phyloP scores from a whole-genome alignment of 2,329 filamentous ascomycete species.

The Calonectria honghensis region DNA sequence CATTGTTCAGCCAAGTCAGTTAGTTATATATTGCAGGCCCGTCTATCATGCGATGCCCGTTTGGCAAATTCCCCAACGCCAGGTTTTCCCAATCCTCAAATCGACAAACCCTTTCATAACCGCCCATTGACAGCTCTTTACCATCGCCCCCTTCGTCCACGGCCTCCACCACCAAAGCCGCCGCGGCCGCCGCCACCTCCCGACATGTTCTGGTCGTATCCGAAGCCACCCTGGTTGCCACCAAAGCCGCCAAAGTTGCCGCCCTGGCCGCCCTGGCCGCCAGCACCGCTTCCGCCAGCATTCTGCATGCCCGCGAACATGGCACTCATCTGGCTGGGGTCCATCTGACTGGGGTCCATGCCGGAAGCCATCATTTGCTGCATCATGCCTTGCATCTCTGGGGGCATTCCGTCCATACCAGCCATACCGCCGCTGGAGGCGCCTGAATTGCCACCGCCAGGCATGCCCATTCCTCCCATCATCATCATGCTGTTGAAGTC shows the following conservation, averaged over 20 bases:
- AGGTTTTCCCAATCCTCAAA: slow-evolving; percentile 51
- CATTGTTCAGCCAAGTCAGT: slow-evolving; percentile 36
- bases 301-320: slow-evolving; percentile 78
- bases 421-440: slow-evolving; percentile 65
- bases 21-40: slow-evolving; percentile 41
- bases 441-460: slow-evolving; percentile 58
- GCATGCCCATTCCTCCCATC: slow-evolving; percentile 71
- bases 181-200: slow-evolving; percentile 61
- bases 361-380: slow-evolving; percentile 81
- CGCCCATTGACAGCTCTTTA: slow-evolving; percentile 29
- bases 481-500: slow-evolving; percentile 82
- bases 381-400: slow-evolving; percentile 82
- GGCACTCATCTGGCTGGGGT: slow-evolving; percentile 73
- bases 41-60: slow-evolving; percentile 52
- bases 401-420: slow-evolving; percentile 78
- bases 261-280: slow-evolving; percentile 69
- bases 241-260: slow-evolving; percentile 74
- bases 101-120: slow-evolving; percentile 44
- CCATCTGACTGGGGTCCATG: slow-evolving; percentile 81
- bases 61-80: slow-evolving; percentile 52
- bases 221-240: slow-evolving; percentile 71
- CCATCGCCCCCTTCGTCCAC: slow-evolving; percentile 54
- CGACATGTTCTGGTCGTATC: slow-evolving; percentile 69
- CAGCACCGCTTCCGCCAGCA: slow-evolving; percentile 63
- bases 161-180: slow-evolving; percentile 54